Evolutionary conservation across 768 basidiomycete genomes (phyloP).

Genomic region (Tulasnella sp.): DNA sequence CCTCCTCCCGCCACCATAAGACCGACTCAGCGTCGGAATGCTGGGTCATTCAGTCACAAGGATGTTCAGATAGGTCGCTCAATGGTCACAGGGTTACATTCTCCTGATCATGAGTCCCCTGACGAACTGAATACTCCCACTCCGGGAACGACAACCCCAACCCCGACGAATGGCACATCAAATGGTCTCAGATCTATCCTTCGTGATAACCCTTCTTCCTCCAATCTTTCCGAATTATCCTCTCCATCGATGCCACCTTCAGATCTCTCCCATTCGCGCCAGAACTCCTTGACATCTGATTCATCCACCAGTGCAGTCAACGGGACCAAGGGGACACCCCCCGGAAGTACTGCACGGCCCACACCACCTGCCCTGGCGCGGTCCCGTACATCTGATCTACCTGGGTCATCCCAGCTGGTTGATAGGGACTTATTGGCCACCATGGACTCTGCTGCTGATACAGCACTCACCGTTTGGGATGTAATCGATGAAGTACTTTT

Average conservation of each 20-base stretch:
- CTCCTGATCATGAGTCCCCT: slow-evolving; percentile 8
- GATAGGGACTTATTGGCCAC: slow-evolving; percentile 70
- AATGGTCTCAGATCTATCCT: slow-evolving; percentile 9
- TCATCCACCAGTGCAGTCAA: slow-evolving; percentile 21
- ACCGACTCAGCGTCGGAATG: slow-evolving; percentile 63
- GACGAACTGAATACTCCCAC: slow-evolving; percentile 26
- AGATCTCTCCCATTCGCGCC: slow-evolving; percentile 25
- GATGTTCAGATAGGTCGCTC: slow-evolving; percentile 82
- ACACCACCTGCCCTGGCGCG: slow-evolving; percentile 28
- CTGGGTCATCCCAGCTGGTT: slow-evolving; percentile 44
- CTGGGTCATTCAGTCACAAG: slow-evolving; percentile 88
- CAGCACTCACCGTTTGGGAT: slow-evolving; percentile 72
- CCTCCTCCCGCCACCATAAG: background rate
- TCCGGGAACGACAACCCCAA: slow-evolving; percentile 32
- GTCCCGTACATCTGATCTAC: slow-evolving; percentile 34
- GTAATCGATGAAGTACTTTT: slow-evolving; percentile 56
- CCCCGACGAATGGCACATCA: slow-evolving; percentile 12
- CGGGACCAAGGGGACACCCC: slow-evolving; percentile 22
- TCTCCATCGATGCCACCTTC: slow-evolving; percentile 26
- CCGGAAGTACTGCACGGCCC: slow-evolving; percentile 26
- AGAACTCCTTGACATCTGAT: slow-evolving; percentile 22
- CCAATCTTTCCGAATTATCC: background rate
- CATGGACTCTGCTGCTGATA: slow-evolving; percentile 62
- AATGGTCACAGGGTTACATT: slow-evolving; percentile 21
- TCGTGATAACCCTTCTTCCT: background rate